Base-by-base conservation (phyloP, 352 stramenopile genomes). In the Pythium apleroticum region DNA sequence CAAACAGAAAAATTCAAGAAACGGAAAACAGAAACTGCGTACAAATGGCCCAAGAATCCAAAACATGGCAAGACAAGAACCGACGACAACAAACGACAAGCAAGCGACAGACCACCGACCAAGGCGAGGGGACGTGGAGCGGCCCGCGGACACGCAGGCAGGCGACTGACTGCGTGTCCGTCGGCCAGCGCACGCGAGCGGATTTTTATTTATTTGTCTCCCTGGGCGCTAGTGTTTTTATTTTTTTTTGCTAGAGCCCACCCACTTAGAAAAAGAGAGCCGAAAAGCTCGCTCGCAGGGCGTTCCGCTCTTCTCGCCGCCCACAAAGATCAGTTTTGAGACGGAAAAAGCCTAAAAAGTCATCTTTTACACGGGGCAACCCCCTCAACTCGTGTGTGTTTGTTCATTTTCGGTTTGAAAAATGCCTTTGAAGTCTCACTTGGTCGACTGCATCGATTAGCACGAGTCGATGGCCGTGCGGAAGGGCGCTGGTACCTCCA, bases 401-500 rank as follows among this genome's bases (percentile, higher is more conserved):
- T 60, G 53, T 57, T 50, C 17, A 56, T 57, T 30, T 58, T 41
- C 35, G 7, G 10, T 27, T 56, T 50, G 22, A 35, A 28, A 55
- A 33, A n/a, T n/a, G n/a, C n/a, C n/a, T n/a, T n/a, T n/a, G n/a
- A n/a, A n/a, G n/a, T n/a, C n/a, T n/a, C n/a, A n/a, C n/a, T n/a
- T n/a, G n/a, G n/a, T n/a, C n/a, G n/a, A n/a, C n/a, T n/a, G n/a
- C n/a, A n/a, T n/a, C n/a, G n/a, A n/a, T 35, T 45, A 63, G 48
- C 58, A 60, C 35, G 65, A 59, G 25, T 61, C 60, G 41, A 76
- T 72, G 28, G 73, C 62, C 27, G 73, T 37, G 35, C 76, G 75
- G 49, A 92, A 92, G 22, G 62, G 65, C 14, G 35, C 11, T 17
- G 81, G 74, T 20, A 89, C 72, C 39, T 85, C 62, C 22, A 92